Evolutionary conservation across 2,329 filamentous ascomycete genomes (phyloP).

Genomic region (Phialemonium atrogriseum): DNA sequence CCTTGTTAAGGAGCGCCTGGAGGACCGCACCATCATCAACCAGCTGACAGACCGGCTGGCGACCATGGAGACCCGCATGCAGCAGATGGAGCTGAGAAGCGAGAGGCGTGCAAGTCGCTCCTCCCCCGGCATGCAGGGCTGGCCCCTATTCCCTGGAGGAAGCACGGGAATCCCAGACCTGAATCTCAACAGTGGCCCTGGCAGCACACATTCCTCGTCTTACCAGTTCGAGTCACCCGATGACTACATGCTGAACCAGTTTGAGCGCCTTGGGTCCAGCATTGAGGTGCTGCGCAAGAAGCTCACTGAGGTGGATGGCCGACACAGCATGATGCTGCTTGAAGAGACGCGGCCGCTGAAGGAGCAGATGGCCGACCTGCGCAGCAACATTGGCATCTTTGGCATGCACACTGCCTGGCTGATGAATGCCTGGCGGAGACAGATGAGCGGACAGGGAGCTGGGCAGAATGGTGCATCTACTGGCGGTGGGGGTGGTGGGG

Average conservation of each 20-base stretch:
- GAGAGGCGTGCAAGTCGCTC: too few relatives aligned
- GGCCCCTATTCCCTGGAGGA: too few relatives aligned
- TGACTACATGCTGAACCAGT: conserved; percentile 34
- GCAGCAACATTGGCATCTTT: conserved; percentile 48
- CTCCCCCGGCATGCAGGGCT: too few relatives aligned
- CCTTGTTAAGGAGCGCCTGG: conserved; percentile 37
- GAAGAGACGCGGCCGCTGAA: conserved; percentile 55
- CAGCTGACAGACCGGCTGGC: conserved; percentile 22
- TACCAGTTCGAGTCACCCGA: conserved; percentile 29
- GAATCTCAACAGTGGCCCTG: conserved; percentile 16
- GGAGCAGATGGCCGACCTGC: conserved; percentile 53
- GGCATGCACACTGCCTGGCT: conserved; percentile 53
- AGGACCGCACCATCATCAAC: conserved; percentile 30
- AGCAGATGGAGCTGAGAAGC: conserved; percentile 31
- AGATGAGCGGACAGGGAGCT: conserved; percentile 9
- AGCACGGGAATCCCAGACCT: conserved; percentile 12
- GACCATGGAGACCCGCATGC: conserved; percentile 27
- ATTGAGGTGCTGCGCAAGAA: conserved; percentile 50
- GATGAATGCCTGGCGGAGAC: conserved; percentile 31
- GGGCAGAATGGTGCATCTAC: conserved; percentile 4
- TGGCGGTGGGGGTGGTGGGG: not conserved
- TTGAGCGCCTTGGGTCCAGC: conserved; percentile 44
- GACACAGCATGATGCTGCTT: conserved; percentile 52
- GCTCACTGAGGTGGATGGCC: conserved; percentile 49
- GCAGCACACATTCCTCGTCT: too few relatives aligned